These are phyloP conservation scores for Cucurbita ficifolia DNA, from an alignment of 306 rosid species.

Conservation along the genomic window DNA sequence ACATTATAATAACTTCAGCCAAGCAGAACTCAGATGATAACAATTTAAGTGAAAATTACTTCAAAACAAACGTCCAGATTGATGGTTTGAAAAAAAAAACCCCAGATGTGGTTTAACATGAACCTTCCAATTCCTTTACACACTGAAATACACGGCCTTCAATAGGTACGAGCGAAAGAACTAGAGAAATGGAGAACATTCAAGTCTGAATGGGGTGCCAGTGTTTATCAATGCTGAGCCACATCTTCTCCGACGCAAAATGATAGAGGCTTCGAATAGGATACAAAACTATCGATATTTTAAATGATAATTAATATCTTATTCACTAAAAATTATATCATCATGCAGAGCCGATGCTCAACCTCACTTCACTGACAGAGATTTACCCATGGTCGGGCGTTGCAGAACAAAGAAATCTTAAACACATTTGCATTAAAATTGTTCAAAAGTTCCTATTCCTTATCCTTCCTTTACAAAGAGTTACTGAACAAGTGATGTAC, in stretches of 20 bases:
- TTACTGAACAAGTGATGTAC: neutral
- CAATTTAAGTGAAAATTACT: neutral
- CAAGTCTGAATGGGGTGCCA: neutral
- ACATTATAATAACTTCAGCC: neutral
- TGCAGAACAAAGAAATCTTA: neutral
- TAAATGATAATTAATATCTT: no score
- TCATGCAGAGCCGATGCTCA: no score
- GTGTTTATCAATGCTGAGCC: neutral
- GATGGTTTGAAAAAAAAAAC: neutral
- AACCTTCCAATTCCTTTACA: neutral
- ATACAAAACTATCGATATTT: no score
- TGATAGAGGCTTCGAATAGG: no score
- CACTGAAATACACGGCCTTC: neutral
- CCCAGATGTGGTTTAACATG: neutral
- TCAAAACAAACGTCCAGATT: neutral
- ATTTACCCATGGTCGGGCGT: neutral
- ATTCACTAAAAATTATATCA: no score
- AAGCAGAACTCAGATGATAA: neutral
- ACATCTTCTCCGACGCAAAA: neutral
- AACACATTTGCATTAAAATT: neutral
- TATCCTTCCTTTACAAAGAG: neutral
- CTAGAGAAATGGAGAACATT: neutral
- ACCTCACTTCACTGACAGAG: neutral
- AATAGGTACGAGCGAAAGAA: neutral
- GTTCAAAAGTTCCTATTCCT: neutral